These are phyloP conservation scores for Colletotrichum lindemuthianum DNA, from an alignment of 2,329 filamentous ascomycete genomes.

Conservation along the genomic window DNA sequence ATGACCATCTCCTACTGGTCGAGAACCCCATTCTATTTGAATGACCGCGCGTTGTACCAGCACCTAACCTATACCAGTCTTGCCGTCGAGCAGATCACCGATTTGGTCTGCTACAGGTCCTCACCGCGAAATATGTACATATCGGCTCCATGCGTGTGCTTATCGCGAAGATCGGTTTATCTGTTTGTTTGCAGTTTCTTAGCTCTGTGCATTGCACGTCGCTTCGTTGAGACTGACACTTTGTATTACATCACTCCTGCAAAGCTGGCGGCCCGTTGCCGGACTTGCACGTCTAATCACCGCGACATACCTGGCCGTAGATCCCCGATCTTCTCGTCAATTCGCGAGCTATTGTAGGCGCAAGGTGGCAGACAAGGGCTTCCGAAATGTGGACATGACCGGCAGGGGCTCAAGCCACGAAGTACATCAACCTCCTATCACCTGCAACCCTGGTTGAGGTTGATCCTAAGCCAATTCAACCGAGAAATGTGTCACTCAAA, in stretches of 20 bases:
- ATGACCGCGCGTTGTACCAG: too few relatives aligned
- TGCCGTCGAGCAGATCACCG: too few relatives aligned
- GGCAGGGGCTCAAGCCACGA: conserved; percentile 15
- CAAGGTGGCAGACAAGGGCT: conserved; percentile 3
- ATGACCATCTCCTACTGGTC: conserved; percentile 1
- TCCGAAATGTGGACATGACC: conserved; percentile 18
- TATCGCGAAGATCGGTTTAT: neutral
- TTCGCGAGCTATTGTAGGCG: neutral
- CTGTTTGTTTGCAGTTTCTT: conserved; percentile 2
- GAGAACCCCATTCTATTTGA: neutral
- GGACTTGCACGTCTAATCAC: neutral
- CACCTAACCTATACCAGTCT: too few relatives aligned
- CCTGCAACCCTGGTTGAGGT: neutral
- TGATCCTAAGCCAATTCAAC: conserved; percentile 1
- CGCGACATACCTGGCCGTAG: neutral
- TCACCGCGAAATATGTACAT: neutral
- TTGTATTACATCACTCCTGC: neutral
- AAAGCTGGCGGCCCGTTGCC: neutral
- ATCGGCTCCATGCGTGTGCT: neutral
- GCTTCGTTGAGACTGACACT: neutral
- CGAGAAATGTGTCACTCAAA: conserved; percentile 17
- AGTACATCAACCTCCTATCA: conserved; percentile 26
- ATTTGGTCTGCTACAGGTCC: too few relatives aligned
- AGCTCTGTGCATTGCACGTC: neutral
- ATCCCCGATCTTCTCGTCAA: conserved; percentile 7